A percentile compares a stretch with the other conserved stretches of the same genome.
Evolutionary conservation across 1,139 yeast genomes (phyloP).

Genomic region (Candida neerlandica): DNA sequence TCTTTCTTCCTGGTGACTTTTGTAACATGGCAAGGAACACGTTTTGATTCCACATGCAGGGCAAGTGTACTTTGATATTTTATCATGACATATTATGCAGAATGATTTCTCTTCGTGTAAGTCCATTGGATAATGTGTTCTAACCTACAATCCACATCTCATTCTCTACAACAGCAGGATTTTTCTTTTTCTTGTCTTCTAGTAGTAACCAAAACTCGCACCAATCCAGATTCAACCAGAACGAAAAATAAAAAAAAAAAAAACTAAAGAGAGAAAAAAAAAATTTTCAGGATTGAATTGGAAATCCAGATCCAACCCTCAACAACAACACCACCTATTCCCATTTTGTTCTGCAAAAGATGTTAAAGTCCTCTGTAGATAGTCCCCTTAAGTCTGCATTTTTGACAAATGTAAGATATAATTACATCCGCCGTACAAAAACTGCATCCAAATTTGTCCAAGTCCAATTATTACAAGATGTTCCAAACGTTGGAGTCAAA

Average conservation of each 20-base stretch:
- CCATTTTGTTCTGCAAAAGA: neutral
- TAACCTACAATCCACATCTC: too few species aligned
- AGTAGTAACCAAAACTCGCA: neutral
- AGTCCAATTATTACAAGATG: constrained; percentile 73
- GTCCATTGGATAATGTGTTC: constrained; percentile 7
- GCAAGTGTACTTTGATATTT: constrained; percentile 69
- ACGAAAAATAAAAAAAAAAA: neutral
- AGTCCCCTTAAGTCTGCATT: neutral
- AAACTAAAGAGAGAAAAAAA: constrained; percentile 5
- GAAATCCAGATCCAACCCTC: neutral
- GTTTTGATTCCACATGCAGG: constrained; percentile 74
- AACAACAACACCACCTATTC: neutral
- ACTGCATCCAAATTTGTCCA: constrained; percentile 30
- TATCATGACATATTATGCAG: constrained; percentile 56
- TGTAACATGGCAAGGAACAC: constrained; percentile 74
- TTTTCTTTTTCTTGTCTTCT: neutral
- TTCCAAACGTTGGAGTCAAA: constrained; percentile 57
- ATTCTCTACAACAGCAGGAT: too few species aligned
- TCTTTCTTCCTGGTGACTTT: constrained; percentile 62
- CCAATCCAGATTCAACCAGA: neutral
- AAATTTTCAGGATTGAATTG: constrained; percentile 1
- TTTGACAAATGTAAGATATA: neutral
- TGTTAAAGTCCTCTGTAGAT: neutral
- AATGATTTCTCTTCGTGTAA: constrained; percentile 1
- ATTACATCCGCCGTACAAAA: constrained; percentile 22